Evolutionary conservation across 176 grass and related monocot species (phyloP).

Genomic region (Aegilops longissima): DNA sequence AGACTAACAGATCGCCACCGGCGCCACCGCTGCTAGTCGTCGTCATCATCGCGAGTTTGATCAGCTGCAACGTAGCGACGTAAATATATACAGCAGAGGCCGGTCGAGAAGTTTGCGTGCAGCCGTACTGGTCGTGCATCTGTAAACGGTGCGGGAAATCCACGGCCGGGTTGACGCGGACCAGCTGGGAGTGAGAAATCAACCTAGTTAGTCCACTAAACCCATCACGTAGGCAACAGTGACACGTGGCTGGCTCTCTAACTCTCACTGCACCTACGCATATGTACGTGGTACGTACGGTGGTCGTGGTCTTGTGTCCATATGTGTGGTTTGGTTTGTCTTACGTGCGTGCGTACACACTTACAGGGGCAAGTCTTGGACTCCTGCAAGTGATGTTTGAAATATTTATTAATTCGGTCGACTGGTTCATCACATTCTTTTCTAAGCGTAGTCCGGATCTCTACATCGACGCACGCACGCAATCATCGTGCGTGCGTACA

Average conservation of each 20-base stretch:
- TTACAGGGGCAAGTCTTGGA: neutral
- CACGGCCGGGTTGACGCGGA: neutral
- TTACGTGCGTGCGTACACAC: neutral
- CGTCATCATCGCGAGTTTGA: constrained; percentile 2
- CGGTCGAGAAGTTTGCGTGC: neutral
- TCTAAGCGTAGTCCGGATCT: too few species aligned
- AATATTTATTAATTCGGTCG: too few species aligned
- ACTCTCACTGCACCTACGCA: too few species aligned
- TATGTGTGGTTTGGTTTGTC: too few species aligned
- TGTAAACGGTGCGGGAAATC: neutral
- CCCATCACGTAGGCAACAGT: neutral
- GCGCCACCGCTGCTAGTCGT: neutral
- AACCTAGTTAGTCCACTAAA: neutral
- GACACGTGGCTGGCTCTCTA: neutral
- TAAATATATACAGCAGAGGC: neutral
- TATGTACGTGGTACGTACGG: too few species aligned
- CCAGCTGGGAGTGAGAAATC: neutral
- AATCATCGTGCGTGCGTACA: too few species aligned
- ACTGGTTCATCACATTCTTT: too few species aligned
- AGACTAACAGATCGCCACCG: too few species aligned
- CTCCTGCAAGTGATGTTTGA: neutral
- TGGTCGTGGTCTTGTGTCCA: too few species aligned
- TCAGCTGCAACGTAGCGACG: neutral
- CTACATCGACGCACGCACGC: too few species aligned
- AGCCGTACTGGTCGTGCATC: neutral